These are phyloP conservation scores for Scutellaria minor DNA, from an alignment of 257 asterid genomes.

Conservation along the genomic window DNA sequence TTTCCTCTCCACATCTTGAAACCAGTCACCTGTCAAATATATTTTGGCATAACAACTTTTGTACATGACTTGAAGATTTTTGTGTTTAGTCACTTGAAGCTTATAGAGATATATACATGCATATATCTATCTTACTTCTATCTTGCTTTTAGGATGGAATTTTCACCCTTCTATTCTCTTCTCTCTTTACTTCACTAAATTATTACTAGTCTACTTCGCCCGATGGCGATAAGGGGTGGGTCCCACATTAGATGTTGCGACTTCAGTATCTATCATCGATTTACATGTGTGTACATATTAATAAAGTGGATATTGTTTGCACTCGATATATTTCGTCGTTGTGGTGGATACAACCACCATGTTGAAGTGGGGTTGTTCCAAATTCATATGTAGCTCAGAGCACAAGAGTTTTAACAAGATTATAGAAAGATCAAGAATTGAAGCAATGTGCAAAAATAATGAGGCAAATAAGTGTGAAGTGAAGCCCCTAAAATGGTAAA, in stretches of 20 bases:
- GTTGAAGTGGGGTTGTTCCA: background rate
- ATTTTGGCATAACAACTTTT: slow-evolving; percentile 29
- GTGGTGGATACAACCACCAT: background rate
- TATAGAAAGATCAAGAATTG: slow-evolving; percentile 20
- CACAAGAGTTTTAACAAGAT: background rate
- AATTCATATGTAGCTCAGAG: background rate
- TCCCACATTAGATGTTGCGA: no score
- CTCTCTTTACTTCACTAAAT: background rate
- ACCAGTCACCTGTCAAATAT: slow-evolving; percentile 33
- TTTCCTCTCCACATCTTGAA: slow-evolving; percentile 15
- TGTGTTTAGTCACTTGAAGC: slow-evolving; percentile 29
- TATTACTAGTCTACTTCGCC: no score
- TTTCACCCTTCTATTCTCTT: slow-evolving; percentile 9
- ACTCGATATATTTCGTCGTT: background rate
- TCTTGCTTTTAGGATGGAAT: background rate
- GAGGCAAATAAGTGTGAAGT: slow-evolving; percentile 28
- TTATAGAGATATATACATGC: no score
- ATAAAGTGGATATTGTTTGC: no score
- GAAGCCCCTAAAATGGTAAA: slow-evolving; percentile 21
- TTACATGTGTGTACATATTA: no score
- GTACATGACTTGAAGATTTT: slow-evolving; percentile 25
- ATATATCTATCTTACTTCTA: background rate
- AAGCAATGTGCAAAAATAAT: slow-evolving; percentile 36
- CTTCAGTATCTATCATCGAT: no score
- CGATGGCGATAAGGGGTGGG: no score